Evolutionary conservation across 495 filamentous ascomycete genomes (phyloP).

Genomic region (Stereocaulon alpinum): DNA sequence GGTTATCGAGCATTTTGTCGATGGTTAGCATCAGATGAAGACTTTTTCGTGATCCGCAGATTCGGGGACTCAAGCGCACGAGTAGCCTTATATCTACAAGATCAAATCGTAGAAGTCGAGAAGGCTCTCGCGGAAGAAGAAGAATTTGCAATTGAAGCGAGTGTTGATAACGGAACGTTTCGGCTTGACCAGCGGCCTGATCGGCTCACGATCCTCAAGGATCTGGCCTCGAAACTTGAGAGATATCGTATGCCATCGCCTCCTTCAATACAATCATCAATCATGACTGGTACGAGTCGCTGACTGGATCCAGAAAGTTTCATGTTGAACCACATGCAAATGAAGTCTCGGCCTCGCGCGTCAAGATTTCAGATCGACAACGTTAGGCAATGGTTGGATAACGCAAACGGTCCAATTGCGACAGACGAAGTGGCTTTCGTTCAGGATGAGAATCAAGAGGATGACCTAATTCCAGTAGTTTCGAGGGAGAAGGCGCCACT

Average conservation of each 20-base stretch:
- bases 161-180: conserved; percentile 27
- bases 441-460: too few species aligned
- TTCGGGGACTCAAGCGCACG: conserved; percentile 26
- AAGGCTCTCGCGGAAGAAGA: not conserved
- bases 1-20: conserved; percentile 27
- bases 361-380: conserved; percentile 10
- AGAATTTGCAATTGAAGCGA: conserved; percentile 8
- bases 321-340: conserved; percentile 18
- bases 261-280: too few species aligned
- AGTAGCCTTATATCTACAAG: conserved; percentile 23
- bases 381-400: conserved; percentile 23
- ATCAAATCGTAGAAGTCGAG: conserved; percentile 11
- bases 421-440: conserved; percentile 23
- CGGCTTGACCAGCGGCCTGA: not conserved
- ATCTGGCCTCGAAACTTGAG: not conserved
- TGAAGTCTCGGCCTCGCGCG: conserved; percentile 14
- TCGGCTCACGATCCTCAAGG: not conserved
- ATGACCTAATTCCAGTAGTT: too few species aligned
- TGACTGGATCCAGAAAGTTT: conserved; percentile 19
- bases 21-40: conserved; percentile 30
- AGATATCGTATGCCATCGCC: not conserved
- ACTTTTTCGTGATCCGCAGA: conserved; percentile 29
- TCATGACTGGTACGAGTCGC: not conserved
- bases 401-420: conserved; percentile 20
- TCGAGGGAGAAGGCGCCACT: too few species aligned